Base-by-base conservation (phyloP, 225 moss, liverwort and hornwort genomes). In the Thuidium tamariscinum region DNA sequence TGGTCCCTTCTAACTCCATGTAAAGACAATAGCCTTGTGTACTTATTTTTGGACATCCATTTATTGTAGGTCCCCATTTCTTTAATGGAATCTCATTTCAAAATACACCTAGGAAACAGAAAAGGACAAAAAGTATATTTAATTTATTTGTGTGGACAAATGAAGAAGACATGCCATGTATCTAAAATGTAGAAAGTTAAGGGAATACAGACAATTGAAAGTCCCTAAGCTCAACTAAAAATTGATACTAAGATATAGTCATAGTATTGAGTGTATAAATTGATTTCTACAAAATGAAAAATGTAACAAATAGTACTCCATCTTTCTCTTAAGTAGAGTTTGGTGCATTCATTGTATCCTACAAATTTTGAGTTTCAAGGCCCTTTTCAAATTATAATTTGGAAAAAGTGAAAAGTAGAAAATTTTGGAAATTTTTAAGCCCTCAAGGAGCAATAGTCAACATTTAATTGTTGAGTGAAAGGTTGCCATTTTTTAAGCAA, bases 131-230 rank as follows among this genome's bases (percentile, higher is more conserved):
- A 10, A 34, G 10, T 10, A 14, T 9, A 65, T n/a, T n/a, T 18
- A 1, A n/a, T 63, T 32, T 0, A 2, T 65, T 34, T n/a, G 19
- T 2, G 10, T 9, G 5, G 19, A 65, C 1, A n/a, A 18, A 65
- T n/a, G n/a, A 3, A 34, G 9, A 63, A 0, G 32, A 32, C 4
- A 17, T 16, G n/a, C n/a, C n/a, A 16, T 1, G 1, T 5, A 1
- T 3, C 2, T 19, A 65, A 34, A 10, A 0, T 2, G 0, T 0
- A 64, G 0, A 64, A 34, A 34, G 10, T n/a, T 15, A 19, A 65
- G 2, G n/a, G 10, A 2, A 65, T 19, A 32, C 4, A 1, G 10
- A n/a, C 1, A 1, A 1, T n/a, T 2, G 0, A 64, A 10, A 18
- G 1, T 36, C 11, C 1, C 6, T 2, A 10, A 36, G 2, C 3